Conservation (phyloP, 768 basidiomycete genomes). For the Pleurotus citrinopileatus region DNA sequence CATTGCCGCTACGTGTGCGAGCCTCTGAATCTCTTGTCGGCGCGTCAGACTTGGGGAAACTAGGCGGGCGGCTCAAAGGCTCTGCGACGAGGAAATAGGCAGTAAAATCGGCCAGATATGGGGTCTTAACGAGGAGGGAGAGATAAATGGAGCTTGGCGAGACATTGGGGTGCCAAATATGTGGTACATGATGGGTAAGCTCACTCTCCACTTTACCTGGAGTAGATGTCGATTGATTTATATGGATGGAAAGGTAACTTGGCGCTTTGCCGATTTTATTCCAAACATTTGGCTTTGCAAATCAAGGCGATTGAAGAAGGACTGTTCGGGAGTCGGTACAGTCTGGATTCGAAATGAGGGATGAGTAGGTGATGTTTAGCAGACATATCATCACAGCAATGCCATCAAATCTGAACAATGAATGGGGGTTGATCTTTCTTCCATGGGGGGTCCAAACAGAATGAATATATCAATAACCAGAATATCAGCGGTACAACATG, state of each 20-base stretch:
- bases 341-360: no score
- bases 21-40: no score
- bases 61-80: conserved; percentile 30
- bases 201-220: background rate
- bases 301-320: conserved; percentile 66
- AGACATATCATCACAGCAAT: no score
- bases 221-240: background rate
- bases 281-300: conserved; percentile 65
- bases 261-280: conserved; percentile 61
- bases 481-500: background rate
- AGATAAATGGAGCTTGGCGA: conserved; percentile 47
- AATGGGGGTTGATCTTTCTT: no score
- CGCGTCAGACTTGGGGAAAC: conserved; percentile 50
- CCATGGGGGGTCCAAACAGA: no score
- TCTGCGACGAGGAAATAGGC: conserved; percentile 46
- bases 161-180: conserved; percentile 49
- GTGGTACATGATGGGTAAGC: conserved; percentile 59
- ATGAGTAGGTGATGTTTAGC: no score
- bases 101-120: conserved; percentile 51
- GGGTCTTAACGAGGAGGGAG: conserved; percentile 67
- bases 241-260: conserved; percentile 44
- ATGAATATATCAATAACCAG: no score
- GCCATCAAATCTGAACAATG: no score
- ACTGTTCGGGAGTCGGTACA: conserved; percentile 14
- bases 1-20: background rate